Evolutionary conservation across 768 basidiomycete genomes (phyloP), one percentile per base, ranked within the genome.

Genomic region (Amanita exitialis): DNA sequence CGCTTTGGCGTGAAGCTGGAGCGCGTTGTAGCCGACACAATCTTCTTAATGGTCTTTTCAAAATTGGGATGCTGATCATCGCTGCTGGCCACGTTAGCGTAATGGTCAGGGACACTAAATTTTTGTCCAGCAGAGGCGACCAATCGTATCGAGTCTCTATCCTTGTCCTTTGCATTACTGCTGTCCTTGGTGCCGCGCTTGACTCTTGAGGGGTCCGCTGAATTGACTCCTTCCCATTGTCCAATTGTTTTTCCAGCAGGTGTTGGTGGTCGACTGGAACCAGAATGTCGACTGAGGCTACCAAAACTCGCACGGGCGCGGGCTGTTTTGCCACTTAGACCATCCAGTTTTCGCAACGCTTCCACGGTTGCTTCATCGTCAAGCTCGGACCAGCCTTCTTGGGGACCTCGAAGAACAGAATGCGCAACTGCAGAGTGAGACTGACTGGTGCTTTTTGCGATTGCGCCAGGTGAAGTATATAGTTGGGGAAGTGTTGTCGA

Each of bases 261-360:
- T 2, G 90, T 90, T 3, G 77, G 79, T 44, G 89, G 84, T 32
- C 87, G 79, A 65, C 84, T 86, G 46, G 75, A 69, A 58, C 75
- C 77, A 6, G 77, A 74, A 38, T 80, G 74, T 16, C 83, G 80
- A 55, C 83, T 81, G 44, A 86, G 74, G 62, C 83, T 90, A 44
- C 76, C 76, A 52, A 90, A 71, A 58, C 90, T 91, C 3, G 86
- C 83, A 21, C 90, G 79, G 9, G 86, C 79, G 44, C 86, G 79
- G 8, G 85, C 79, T 34, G 76, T 82, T 62, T 86, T 88, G 1
- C 84, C 84, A 9, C 79, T 78, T 9, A 96, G 64, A 0, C 95
- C 95, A 59, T 99, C 95, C 21, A 99, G 68, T 67, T 95, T 96
- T 49, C 93, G 80, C 32, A 99, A 72, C 7, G 91, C 90, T 59